Conservation (phyloP, 2,329 filamentous ascomycete species). For the Ophiostoma novo-ulmi region DNA sequence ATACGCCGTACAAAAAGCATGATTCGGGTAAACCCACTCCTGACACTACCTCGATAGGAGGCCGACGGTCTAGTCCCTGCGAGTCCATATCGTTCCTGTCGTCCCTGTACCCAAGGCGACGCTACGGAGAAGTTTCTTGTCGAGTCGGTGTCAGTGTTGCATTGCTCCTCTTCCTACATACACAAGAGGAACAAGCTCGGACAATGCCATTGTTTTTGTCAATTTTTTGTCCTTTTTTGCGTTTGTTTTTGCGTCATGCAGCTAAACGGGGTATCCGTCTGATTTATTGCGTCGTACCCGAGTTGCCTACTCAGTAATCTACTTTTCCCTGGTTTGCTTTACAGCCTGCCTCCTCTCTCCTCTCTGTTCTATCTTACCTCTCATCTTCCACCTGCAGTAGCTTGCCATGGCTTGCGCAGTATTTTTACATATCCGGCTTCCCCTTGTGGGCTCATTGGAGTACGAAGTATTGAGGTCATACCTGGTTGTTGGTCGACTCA, state of each 20-base stretch:
- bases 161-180: neutral
- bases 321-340: neutral
- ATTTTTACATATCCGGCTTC: slow-evolving; percentile 7
- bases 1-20: neutral
- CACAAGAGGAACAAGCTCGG: neutral
- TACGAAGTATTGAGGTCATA: neutral
- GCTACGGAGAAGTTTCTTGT: neutral
- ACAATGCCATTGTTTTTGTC: neutral
- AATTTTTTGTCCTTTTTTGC: too few relatives aligned
- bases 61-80: neutral
- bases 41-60: neutral
- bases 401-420: neutral
- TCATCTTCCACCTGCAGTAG: slow-evolving; percentile 1
- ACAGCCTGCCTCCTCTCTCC: neutral
- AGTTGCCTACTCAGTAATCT: neutral
- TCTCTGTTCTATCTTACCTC: neutral
- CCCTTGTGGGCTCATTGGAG: neutral
- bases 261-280: slow-evolving; percentile 1
- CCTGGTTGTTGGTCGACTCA: neutral
- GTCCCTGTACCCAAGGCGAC: neutral
- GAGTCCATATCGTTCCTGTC: too few relatives aligned
- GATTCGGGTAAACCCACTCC: slow-evolving; percentile 4
- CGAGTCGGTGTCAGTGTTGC: slow-evolving; percentile 8
- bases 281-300: neutral
- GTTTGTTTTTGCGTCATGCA: slow-evolving; percentile 5